Evolutionary conservation across 805 yeast genomes (phyloP).

Genomic region (Candida andamanensis): DNA sequence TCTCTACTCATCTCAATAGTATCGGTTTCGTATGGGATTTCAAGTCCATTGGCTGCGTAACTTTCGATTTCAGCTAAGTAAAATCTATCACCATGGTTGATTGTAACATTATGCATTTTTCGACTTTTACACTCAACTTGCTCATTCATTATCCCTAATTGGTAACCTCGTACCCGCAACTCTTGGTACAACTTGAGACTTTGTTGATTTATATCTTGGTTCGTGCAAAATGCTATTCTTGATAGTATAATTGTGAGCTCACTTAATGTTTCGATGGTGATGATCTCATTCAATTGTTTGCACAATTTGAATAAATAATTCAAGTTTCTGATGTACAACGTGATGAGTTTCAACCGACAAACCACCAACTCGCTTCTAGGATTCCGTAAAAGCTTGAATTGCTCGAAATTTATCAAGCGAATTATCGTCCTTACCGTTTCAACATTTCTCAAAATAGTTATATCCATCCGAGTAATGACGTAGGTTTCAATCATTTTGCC

Average conservation of each 20-base stretch:
- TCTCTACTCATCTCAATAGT: slow-evolving; percentile 67
- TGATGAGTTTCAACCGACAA: slow-evolving; percentile 36
- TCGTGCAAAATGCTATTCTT: slow-evolving; percentile 48
- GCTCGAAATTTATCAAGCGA: slow-evolving; percentile 44
- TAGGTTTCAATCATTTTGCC: slow-evolving; percentile 46
- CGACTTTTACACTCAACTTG: slow-evolving; percentile 40
- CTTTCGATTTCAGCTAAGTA: slow-evolving; percentile 33
- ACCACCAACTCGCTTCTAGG: slow-evolving; percentile 40
- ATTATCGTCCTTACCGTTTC: slow-evolving; percentile 38
- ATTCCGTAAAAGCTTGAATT: slow-evolving; percentile 37
- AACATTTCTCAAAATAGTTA: slow-evolving; percentile 27
- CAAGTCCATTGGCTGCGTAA: slow-evolving; percentile 53
- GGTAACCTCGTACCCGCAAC: slow-evolving; percentile 26
- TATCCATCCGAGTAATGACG: slow-evolving; percentile 22
- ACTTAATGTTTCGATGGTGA: slow-evolving; percentile 36
- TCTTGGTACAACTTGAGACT: slow-evolving; percentile 33
- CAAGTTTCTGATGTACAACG: slow-evolving; percentile 35
- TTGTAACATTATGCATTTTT: slow-evolving; percentile 26
- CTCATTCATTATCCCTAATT: slow-evolving; percentile 37
- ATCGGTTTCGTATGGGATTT: slow-evolving; percentile 55
- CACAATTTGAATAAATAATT: slow-evolving; percentile 32
- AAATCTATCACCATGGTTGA: slow-evolving; percentile 10
- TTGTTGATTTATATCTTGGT: slow-evolving; percentile 29
- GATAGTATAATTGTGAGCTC: slow-evolving; percentile 49
- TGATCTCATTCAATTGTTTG: slow-evolving; percentile 25